Evolutionary conservation across 2,329 filamentous ascomycete genomes (phyloP).

Genomic region (Epichloe festucae): DNA sequence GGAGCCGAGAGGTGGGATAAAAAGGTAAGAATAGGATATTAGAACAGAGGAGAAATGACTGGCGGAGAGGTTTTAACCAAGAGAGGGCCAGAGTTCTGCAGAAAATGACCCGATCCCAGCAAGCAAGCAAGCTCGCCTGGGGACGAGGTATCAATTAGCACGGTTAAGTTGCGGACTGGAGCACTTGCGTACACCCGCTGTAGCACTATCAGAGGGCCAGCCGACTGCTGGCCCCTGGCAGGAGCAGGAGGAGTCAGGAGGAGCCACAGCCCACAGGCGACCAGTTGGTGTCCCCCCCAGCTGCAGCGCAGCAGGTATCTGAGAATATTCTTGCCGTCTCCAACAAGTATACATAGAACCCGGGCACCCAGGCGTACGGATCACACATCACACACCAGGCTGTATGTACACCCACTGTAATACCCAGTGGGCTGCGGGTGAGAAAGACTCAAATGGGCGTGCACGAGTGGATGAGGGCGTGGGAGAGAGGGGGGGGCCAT

Average conservation of each 20-base stretch:
- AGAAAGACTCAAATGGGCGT: neutral
- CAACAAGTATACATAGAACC: neutral
- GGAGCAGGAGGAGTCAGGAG: neutral
- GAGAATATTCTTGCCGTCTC: neutral
- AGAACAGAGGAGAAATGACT: constrained; percentile 42
- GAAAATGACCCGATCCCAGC: constrained; percentile 4
- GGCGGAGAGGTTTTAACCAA: constrained; percentile 34
- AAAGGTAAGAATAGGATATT: constrained; percentile 39
- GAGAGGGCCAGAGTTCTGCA: constrained; percentile 7
- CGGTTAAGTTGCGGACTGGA: neutral
- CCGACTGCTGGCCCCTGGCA: neutral
- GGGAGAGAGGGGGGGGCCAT: neutral
- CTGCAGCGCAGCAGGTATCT: neutral
- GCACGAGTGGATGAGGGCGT: neutral
- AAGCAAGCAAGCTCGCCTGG: constrained; percentile 1
- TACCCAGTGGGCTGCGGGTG: constrained; percentile 1
- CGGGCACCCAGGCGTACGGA: neutral
- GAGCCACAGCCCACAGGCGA: neutral
- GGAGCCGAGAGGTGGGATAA: constrained; percentile 20
- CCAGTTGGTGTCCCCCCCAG: neutral
- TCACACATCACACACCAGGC: neutral
- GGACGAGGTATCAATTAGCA: neutral
- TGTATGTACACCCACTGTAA: no score
- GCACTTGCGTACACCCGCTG: neutral
- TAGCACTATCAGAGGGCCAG: neutral